Evolutionary conservation across 345 rosid species (phyloP), one percentile per base, ranked within the genome.

Genomic region (Excoecaria cochinchinensis): DNA sequence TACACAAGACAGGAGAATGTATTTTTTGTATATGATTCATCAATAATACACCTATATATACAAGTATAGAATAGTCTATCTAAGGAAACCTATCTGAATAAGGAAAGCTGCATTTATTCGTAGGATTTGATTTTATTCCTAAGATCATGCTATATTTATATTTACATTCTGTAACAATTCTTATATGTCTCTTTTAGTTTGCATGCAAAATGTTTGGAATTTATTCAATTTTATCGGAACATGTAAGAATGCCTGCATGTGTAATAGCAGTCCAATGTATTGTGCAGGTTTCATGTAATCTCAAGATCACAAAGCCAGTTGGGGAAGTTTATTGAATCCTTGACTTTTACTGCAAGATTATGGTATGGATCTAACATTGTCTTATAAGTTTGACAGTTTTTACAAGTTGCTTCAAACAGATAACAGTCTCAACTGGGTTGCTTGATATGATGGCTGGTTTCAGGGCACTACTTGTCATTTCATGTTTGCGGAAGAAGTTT

Each of bases 401-500:
- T 63, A 8, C 17, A 17, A 11, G 47, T 62, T 52, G 51, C 14
- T 59, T 69, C 12, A 40, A 59, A 48, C 56, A 52, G 48, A 58
- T 73, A 47, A 59, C 50, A 59, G 56, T 76, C 25, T 75, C 66
- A n/a, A 22, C 81, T 81, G 71, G 66, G 68, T 73, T 15, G 19
- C 76, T 74, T 74, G 53, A 58, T 6, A 47, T 57, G 44, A 50
- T 69, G 79, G 59, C 71, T 70, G 55, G 77, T 82, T 89, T 75
- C 86, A 95, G 99, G 99, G 87, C 85, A 66, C 74, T 95, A 66
- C 90, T 92, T 50, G 82, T 88, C 24, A 79, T 88, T 75, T 81
- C 87, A 56, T 87, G 94, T 84, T 88, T 95, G 80, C 85, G 74
- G 71, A 85, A 81, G 81, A 89, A 88, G 78, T 88, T 92, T 76